Percentiles rank a stretch among this genome's conserved stretches.
Evolutionary conservation across 1,284 basidiomycete species (phyloP).

Genomic region (Fomitopsis pinicola): DNA sequence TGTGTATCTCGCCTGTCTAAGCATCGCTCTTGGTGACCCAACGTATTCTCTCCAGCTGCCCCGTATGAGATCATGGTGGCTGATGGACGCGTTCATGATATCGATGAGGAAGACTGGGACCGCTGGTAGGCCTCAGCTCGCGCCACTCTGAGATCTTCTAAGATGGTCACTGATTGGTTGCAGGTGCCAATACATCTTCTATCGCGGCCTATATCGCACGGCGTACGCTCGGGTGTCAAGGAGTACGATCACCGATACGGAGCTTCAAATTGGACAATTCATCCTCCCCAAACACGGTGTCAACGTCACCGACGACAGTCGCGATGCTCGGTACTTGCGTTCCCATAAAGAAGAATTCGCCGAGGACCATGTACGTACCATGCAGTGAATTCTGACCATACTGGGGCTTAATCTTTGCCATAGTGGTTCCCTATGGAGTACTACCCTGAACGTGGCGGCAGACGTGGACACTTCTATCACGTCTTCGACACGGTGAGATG

Average conservation of each 20-base stretch:
- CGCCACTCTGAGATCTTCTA: not conserved
- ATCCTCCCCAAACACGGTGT: constrained; percentile 59
- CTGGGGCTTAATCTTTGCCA: not conserved
- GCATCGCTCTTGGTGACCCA: not conserved
- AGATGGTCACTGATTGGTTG: not conserved
- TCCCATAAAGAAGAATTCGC: constrained; percentile 64
- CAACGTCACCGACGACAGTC: constrained; percentile 53
- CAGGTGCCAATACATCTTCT: constrained; percentile 89
- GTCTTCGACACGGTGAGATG: constrained; percentile 59
- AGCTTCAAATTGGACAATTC: constrained; percentile 80
- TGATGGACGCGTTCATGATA: constrained; percentile 72
- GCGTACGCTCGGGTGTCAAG: constrained; percentile 71
- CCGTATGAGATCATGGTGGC: constrained; percentile 83
- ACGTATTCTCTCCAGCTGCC: constrained; percentile 42
- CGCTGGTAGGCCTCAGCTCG: constrained; percentile 50
- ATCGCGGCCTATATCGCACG: constrained; percentile 77
- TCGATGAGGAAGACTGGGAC: constrained; percentile 67
- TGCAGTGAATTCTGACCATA: not conserved
- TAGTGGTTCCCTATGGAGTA: constrained; percentile 78
- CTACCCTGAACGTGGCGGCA: constrained; percentile 55
- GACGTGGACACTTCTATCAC: constrained; percentile 71
- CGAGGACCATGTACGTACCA: constrained; percentile 49
- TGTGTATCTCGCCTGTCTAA: constrained; percentile 29
- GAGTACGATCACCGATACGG: constrained; percentile 72
- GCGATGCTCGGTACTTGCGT: constrained; percentile 63